A percentile compares a stretch with the other conserved stretches of the same genome.
Conservation (phyloP, 2,329 filamentous ascomycete genomes). For the Trichophyton simii region DNA sequence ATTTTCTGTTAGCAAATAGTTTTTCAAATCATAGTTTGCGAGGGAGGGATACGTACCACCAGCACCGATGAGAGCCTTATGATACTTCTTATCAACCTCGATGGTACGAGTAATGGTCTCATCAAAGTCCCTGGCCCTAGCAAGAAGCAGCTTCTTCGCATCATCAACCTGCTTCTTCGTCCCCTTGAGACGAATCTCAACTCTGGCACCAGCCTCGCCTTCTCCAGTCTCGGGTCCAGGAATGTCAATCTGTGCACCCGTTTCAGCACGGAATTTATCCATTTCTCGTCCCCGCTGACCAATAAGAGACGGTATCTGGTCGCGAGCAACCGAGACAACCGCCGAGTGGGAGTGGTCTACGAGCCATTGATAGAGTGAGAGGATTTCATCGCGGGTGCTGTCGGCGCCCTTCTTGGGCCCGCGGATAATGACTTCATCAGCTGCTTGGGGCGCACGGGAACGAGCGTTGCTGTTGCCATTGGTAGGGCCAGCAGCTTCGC, state of each 20-base stretch:
- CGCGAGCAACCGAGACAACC: slow-evolving; percentile 74
- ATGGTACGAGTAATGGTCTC: slow-evolving; percentile 75
- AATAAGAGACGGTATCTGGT: slow-evolving; percentile 86
- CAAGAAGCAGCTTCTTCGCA: slow-evolving; percentile 79
- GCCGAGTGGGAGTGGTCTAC: slow-evolving; percentile 75
- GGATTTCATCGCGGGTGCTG: slow-evolving; percentile 79
- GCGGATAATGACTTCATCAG: slow-evolving; percentile 81
- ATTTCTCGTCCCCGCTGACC: slow-evolving; percentile 81
- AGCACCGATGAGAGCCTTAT: slow-evolving; percentile 76
- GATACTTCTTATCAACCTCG: slow-evolving; percentile 88
- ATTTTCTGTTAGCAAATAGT: slow-evolving; percentile 28
- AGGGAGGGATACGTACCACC: slow-evolving; percentile 53
- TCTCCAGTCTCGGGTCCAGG: slow-evolving; percentile 62
- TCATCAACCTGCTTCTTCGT: slow-evolving; percentile 83
- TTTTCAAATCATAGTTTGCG: neutral
- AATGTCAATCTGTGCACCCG: slow-evolving; percentile 83
- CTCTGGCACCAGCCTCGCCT: slow-evolving; percentile 53
- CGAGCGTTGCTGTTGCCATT: slow-evolving; percentile 27
- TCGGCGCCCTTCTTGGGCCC: slow-evolving; percentile 90
- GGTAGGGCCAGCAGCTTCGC: slow-evolving; percentile 48
- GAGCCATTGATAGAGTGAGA: slow-evolving; percentile 76
- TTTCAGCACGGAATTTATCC: slow-evolving; percentile 73
- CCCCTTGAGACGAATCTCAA: slow-evolving; percentile 84
- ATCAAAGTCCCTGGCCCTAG: slow-evolving; percentile 77
- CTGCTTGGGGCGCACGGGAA: slow-evolving; percentile 55